phyloP scores from a whole-genome alignment of 352 stramenopile species.

The Chrysophaeum taylorii region DNA sequence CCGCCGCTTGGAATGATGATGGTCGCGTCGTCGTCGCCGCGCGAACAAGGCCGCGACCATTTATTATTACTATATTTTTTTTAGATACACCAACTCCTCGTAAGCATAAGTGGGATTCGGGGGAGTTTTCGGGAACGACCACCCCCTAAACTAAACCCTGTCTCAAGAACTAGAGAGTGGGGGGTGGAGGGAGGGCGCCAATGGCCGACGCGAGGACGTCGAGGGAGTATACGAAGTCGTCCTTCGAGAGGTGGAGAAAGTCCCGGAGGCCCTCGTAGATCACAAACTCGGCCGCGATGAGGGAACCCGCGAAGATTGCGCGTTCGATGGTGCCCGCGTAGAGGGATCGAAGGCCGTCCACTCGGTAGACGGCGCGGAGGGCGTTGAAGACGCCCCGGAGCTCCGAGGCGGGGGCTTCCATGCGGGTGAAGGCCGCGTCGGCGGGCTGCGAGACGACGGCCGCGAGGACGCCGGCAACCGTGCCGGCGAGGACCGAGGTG shows the following conservation, averaged over 20 bases:
- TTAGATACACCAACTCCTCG: no score
- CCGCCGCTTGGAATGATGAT: no score
- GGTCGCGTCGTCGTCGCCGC: no score
- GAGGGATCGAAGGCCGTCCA: neutral
- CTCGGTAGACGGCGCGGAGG: neutral
- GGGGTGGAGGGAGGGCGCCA: no score
- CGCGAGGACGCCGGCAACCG: neutral
- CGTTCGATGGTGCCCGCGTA: neutral
- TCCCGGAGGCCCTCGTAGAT: constrained; percentile 6
- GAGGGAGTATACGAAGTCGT: constrained; percentile 4
- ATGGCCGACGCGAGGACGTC: neutral
- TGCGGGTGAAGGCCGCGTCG: neutral
- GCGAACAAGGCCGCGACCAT: no score
- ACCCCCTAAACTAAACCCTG: no score
- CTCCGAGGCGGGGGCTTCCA: neutral
- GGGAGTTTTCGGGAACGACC: no score
- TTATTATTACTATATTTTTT: no score
- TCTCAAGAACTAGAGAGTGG: no score
- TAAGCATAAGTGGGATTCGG: no score
- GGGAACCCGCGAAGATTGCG: neutral
- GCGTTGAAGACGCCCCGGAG: neutral
- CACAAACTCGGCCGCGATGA: neutral
- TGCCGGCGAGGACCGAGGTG: neutral
- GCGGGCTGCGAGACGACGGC: neutral
- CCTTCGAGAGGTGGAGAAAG: neutral